Evolutionary conservation across 768 basidiomycete species (phyloP).

Genomic region (Kwoniella mangroviensis): DNA sequence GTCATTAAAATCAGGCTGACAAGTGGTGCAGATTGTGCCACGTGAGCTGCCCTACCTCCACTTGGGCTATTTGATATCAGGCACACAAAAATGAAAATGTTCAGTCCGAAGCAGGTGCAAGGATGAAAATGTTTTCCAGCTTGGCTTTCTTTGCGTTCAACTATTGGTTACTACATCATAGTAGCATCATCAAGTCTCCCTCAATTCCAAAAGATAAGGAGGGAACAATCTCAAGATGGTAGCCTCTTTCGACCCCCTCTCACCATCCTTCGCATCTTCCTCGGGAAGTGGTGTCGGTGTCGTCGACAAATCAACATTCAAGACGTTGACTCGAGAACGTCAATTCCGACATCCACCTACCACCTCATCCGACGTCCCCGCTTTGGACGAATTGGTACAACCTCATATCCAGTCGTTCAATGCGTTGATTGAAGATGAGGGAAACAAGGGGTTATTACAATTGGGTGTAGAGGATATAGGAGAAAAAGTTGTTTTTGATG

Average conservation of each 20-base stretch:
- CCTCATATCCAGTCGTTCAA: constrained; percentile 98
- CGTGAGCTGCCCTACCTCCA: not conserved
- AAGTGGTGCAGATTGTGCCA: no score
- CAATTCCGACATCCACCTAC: constrained; percentile 75
- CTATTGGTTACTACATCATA: no score
- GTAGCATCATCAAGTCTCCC: no score
- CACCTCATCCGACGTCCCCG: constrained; percentile 72
- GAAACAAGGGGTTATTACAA: constrained; percentile 74
- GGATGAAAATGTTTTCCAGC: not conserved
- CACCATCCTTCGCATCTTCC: constrained; percentile 27
- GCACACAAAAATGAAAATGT: not conserved
- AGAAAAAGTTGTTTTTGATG: constrained; percentile 91
- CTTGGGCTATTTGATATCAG: not conserved
- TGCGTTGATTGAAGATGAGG: constrained; percentile 89
- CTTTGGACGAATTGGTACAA: constrained; percentile 87
- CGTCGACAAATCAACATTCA: constrained; percentile 62
- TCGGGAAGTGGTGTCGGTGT: constrained; percentile 4
- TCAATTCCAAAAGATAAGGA: not conserved
- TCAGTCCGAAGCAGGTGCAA: not conserved
- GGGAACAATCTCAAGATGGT: constrained; percentile 24
- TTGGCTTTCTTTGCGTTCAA: no score
- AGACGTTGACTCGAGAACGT: constrained; percentile 78
- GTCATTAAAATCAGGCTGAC: not conserved
- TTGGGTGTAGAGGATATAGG: constrained; percentile 82
- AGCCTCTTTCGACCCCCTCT: constrained; percentile 28